Evolutionary conservation across 495 filamentous ascomycete genomes (phyloP).

Genomic region (Durotheca rogersii): DNA sequence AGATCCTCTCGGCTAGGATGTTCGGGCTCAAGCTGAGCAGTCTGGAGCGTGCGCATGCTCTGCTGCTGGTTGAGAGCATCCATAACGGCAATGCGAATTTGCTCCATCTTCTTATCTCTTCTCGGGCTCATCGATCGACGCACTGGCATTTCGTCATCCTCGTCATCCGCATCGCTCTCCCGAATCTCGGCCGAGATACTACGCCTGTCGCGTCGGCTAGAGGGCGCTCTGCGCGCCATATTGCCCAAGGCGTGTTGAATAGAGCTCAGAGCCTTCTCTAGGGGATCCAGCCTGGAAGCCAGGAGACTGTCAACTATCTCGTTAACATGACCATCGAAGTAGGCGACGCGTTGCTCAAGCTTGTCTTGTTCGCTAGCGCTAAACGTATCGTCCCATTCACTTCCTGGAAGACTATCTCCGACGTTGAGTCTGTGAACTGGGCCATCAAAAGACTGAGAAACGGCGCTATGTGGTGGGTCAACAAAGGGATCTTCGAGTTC

Average conservation of each 20-base stretch:
- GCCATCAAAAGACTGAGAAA: slow-evolving; percentile 48
- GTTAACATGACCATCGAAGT: slow-evolving; percentile 88
- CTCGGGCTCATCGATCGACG: slow-evolving; percentile 66
- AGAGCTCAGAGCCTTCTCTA: slow-evolving; percentile 71
- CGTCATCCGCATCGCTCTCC: slow-evolving; percentile 92
- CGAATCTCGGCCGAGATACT: slow-evolving; percentile 64
- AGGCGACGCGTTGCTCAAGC: slow-evolving; percentile 66
- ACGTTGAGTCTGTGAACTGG: slow-evolving; percentile 67
- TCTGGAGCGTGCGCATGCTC: slow-evolving; percentile 26
- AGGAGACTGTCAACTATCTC: slow-evolving; percentile 78
- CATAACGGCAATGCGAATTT: slow-evolving; percentile 74
- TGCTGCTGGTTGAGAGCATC: slow-evolving; percentile 73
- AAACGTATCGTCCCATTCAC: slow-evolving; percentile 89
- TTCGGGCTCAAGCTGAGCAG: slow-evolving; percentile 23
- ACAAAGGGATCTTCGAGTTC: slow-evolving; percentile 53
- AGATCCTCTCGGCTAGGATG: slow-evolving; percentile 27
- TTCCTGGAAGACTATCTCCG: slow-evolving; percentile 64
- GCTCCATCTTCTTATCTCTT: slow-evolving; percentile 76
- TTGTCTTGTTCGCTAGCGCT: slow-evolving; percentile 80
- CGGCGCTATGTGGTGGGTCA: slow-evolving; percentile 40
- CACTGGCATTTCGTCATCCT: slow-evolving; percentile 72
- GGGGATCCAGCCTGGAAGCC: slow-evolving; percentile 69
- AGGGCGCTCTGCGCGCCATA: slow-evolving; percentile 42
- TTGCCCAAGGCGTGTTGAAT: slow-evolving; percentile 69
- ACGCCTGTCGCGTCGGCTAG: slow-evolving; percentile 49